Conservation (phyloP, 768 basidiomycete genomes). For the Tremella fuciformis region DNA sequence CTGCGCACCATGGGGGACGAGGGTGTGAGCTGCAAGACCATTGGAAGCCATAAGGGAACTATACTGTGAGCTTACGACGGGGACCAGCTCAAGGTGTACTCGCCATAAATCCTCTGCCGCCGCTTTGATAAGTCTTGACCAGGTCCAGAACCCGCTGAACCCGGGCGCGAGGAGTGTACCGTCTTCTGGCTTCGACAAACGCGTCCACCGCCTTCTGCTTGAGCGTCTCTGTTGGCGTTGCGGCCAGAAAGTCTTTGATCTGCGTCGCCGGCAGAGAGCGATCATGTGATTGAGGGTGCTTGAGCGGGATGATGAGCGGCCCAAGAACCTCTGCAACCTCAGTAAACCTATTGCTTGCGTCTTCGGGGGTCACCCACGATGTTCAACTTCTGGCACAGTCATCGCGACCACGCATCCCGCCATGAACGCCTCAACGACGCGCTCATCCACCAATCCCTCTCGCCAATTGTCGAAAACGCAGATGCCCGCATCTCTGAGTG, state of each 20-base stretch:
- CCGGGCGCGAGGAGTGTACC: slow-evolving; percentile 8
- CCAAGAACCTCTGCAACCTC: neutral
- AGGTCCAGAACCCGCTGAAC: slow-evolving; percentile 6
- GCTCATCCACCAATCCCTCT: slow-evolving; percentile 9
- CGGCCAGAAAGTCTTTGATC: neutral
- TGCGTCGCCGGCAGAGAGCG: neutral
- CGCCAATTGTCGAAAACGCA: slow-evolving; percentile 14
- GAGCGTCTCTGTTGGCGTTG: neutral
- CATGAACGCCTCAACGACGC: slow-evolving; percentile 20
- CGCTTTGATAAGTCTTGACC: slow-evolving; percentile 1
- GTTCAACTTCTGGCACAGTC: slow-evolving; percentile 13
- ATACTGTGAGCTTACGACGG: neutral
- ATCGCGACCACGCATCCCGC: slow-evolving; percentile 21
- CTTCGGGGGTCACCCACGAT: slow-evolving; percentile 11
- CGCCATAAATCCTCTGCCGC: slow-evolving; percentile 17
- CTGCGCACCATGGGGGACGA: neutral
- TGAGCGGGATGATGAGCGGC: slow-evolving; percentile 2
- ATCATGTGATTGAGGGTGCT: neutral
- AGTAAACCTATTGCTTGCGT: neutral
- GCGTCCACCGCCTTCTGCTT: slow-evolving; percentile 14
- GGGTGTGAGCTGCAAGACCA: slow-evolving; percentile 3
- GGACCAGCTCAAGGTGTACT: neutral
- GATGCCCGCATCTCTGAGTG: slow-evolving; percentile 2
- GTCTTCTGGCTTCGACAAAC: slow-evolving; percentile 13
- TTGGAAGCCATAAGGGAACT: slow-evolving; percentile 10